Percentiles rank a stretch among this genome's conserved stretches.
phyloP scores from a whole-genome alignment of 768 basidiomycete species.

The Amanita pallidorosea region DNA sequence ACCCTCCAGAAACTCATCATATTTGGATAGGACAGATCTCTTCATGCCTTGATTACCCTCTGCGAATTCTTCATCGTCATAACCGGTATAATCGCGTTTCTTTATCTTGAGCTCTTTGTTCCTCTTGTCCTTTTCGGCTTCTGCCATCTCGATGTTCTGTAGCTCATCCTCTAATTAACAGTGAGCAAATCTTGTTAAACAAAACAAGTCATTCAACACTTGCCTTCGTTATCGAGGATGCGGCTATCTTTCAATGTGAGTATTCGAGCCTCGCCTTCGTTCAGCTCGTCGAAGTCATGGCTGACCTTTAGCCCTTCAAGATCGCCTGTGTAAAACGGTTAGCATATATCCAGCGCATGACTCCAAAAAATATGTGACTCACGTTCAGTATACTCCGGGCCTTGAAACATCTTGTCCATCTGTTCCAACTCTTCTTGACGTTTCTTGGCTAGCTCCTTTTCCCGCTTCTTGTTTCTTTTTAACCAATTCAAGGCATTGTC shows the following conservation, averaged over 20 bases:
- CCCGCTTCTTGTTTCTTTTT: slow-evolving; percentile 83
- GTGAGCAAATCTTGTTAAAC: slow-evolving; percentile 1
- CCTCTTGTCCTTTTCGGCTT: slow-evolving; percentile 72
- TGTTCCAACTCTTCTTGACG: slow-evolving; percentile 75
- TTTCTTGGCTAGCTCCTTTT: slow-evolving; percentile 79
- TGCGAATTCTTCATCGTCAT: slow-evolving; percentile 91
- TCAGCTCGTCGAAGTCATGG: slow-evolving; percentile 88
- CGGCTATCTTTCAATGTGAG: slow-evolving; percentile 95
- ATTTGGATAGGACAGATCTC: slow-evolving; percentile 78
- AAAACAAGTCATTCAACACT: slow-evolving; percentile 7
- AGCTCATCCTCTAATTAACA: slow-evolving; percentile 80
- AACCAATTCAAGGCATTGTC: slow-evolving; percentile 86
- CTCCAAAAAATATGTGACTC: slow-evolving; percentile 17
- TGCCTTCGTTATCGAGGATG: slow-evolving; percentile 92
- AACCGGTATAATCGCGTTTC: slow-evolving; percentile 84
- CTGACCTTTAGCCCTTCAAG: slow-evolving; percentile 90
- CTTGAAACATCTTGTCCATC: slow-evolving; percentile 68
- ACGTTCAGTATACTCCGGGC: slow-evolving; percentile 82
- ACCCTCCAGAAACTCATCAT: slow-evolving; percentile 84
- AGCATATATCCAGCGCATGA: not conserved
- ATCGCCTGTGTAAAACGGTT: slow-evolving; percentile 45
- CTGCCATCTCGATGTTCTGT: slow-evolving; percentile 91
- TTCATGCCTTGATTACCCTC: slow-evolving; percentile 71
- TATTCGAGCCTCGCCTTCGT: slow-evolving; percentile 90
- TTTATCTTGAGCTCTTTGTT: slow-evolving; percentile 81